A percentile compares a stretch with the other conserved stretches of the same genome.
phyloP scores from a whole-genome alignment of 768 basidiomycete genomes.

The Mycena sanguinolenta region DNA sequence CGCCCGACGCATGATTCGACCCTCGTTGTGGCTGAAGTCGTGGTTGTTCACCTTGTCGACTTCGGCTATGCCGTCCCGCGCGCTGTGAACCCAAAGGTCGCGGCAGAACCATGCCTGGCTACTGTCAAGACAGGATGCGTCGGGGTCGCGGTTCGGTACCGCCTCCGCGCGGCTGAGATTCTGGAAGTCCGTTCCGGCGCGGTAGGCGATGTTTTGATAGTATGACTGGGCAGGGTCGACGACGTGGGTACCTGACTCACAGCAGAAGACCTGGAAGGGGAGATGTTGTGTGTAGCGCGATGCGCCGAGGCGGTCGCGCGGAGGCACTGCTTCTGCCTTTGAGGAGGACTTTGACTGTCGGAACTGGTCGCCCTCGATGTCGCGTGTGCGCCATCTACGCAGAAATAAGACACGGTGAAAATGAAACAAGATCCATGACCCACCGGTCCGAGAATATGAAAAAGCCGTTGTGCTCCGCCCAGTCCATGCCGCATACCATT shows the following conservation, averaged over 20 bases:
- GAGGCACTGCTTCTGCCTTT: constrained; percentile 91
- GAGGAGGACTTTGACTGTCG: constrained; percentile 96
- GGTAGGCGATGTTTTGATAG: constrained; percentile 90
- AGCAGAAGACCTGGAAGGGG: constrained; percentile 99
- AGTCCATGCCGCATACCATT: constrained; percentile 99
- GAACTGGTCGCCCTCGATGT: constrained; percentile 98
- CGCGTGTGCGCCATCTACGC: constrained; percentile 93
- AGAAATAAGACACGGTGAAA: not conserved
- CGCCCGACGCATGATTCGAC: constrained; percentile 27
- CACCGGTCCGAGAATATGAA: constrained; percentile 99
- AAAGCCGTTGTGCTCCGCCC: constrained; percentile 97
- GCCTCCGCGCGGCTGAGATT: constrained; percentile 79
- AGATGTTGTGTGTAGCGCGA: constrained; percentile 90
- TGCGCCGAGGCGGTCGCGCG: constrained; percentile 86
- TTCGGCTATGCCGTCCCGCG: constrained; percentile 79
- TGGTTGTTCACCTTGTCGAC: constrained; percentile 58
- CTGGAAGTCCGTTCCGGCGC: constrained; percentile 84
- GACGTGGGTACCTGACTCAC: constrained; percentile 97
- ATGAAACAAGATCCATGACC: constrained; percentile 40
- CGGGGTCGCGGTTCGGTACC: constrained; percentile 71
- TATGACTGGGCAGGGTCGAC: constrained; percentile 97
- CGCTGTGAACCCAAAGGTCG: constrained; percentile 94
- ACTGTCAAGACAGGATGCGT: constrained; percentile 93
- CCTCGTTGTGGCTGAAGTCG: constrained; percentile 6
- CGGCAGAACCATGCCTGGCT: constrained; percentile 99